Base-by-base conservation (phyloP, 2,329 filamentous ascomycete species). In the Pezicula neosporulosa region DNA sequence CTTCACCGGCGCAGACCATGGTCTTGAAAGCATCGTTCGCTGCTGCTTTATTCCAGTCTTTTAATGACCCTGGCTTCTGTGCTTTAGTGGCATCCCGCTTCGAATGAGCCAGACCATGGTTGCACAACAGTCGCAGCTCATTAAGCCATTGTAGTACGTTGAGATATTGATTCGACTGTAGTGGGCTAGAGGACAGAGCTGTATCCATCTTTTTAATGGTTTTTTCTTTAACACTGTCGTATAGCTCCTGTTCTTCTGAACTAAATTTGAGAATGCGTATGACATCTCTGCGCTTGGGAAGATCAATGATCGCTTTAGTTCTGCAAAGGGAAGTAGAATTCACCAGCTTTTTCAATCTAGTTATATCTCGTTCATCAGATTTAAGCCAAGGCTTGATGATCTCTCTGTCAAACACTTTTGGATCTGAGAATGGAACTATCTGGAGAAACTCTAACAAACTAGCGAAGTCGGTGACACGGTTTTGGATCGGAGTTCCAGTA, bases 401-500 rank as follows among this genome's bases (percentile, higher is more conserved):
- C 21, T 57, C 69, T 0, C 55, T 48, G 1, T 77, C 69, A 41
- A 76, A 77, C 0, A 47, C 45, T 41, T 61, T 68, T 0, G 56
- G 52, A 8, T 75, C 65, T 4, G 66, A 55, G 48, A 75, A 77
- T 0, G 76, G 76, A 51, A 71, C 57, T 0, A 66, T 68, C 6
- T 63, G 61, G 13, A 78, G 60, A 48, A 77, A 79, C 24, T 68
- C 69, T 1, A 79, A 59, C 0, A 78, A 63, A 1, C 66, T 64
- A 0, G 68, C 63, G 6, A 79, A 62, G 44, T 79, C 76, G 1
- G 59, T 59, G 0, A 76, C 62, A 0, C 62, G 62, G 44, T 79
- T 80, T 42, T 78, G 75, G 1, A 80, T 72, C 0, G 76, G 76
- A 0, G 76, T 79, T 0, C 75, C 75, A 0, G 73, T 77, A 0